These are phyloP conservation scores for Neonectria faginata DNA, from an alignment of 2,329 filamentous ascomycete species.

Conservation along the genomic window DNA sequence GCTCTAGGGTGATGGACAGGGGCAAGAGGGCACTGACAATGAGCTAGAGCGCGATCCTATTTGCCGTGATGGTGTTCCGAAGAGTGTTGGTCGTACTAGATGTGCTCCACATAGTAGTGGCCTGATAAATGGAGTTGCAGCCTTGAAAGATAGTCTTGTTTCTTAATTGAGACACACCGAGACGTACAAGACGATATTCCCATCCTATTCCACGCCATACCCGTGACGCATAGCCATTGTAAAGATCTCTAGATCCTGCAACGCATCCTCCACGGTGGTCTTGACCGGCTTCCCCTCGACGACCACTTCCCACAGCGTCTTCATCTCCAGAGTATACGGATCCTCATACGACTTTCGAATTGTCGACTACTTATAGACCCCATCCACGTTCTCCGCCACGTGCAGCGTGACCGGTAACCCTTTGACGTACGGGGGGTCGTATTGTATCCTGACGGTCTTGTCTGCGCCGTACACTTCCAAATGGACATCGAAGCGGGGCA, in stretches of 20 bases:
- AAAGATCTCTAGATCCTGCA: conserved; percentile 49
- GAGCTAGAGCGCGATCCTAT: background rate
- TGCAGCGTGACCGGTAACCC: conserved; percentile 62
- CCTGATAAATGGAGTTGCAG: no score
- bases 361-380: conserved; percentile 52
- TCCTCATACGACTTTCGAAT: conserved; percentile 60
- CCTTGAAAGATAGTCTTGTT: no score
- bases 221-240: conserved; percentile 34
- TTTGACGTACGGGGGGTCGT: conserved; percentile 65
- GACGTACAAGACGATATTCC: no score
- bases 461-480: conserved; percentile 5
- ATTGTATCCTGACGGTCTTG: conserved; percentile 2
- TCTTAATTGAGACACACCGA: no score
- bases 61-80: background rate
- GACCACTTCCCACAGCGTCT: conserved; percentile 49
- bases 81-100: no score
- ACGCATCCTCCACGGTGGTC: conserved; percentile 46
- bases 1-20: background rate
- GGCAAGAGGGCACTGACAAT: background rate
- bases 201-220: background rate
- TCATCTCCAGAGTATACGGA: conserved; percentile 53
- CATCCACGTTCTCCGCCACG: conserved; percentile 56
- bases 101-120: no score
- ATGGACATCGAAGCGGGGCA: conserved; percentile 2
- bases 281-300: conserved; percentile 41